These are phyloP conservation scores for Starmera dryadoides DNA, from an alignment of 805 yeast species.

Conservation along the genomic window DNA sequence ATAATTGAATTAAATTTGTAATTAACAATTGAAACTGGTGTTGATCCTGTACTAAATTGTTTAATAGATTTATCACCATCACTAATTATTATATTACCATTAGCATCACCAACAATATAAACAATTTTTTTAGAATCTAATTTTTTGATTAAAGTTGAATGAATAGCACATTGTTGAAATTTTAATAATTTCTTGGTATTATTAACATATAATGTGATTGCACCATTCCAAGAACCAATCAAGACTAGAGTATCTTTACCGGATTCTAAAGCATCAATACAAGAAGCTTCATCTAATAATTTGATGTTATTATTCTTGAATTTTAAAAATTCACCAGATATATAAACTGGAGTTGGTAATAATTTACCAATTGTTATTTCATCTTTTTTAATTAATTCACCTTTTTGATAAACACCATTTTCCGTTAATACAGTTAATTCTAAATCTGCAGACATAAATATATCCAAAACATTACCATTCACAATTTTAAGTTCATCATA, in stretches of 20 bases:
- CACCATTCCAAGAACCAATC: constrained; percentile 19
- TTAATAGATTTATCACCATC: not conserved
- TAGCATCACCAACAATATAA: constrained; percentile 16
- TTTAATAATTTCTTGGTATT: constrained; percentile 2
- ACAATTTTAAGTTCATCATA: constrained; percentile 6
- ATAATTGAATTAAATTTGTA: constrained; percentile 4
- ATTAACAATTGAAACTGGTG: constrained; percentile 17
- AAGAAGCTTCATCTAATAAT: constrained; percentile 10
- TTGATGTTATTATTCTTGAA: not conserved
- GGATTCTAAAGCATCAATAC: constrained; percentile 4
- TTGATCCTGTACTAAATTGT: constrained; percentile 11
- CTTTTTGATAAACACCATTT: constrained; percentile 14
- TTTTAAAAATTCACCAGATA: not conserved
- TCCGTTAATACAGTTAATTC: constrained; percentile 8
- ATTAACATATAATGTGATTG: constrained; percentile 3
- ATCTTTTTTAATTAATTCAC: not conserved
- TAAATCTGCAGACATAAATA: not conserved
- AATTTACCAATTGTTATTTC: constrained; percentile 3
- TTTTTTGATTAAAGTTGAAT: constrained; percentile 13
- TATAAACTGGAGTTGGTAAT: not conserved
- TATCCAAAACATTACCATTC: constrained; percentile 11
- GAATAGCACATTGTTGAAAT: constrained; percentile 7
- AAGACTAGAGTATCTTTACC: constrained; percentile 3
- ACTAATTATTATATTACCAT: constrained; percentile 12
- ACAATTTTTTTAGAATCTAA: not conserved